Conservation (phyloP, 2,329 filamentous ascomycete species). For the Hypoxylon sp. region DNA sequence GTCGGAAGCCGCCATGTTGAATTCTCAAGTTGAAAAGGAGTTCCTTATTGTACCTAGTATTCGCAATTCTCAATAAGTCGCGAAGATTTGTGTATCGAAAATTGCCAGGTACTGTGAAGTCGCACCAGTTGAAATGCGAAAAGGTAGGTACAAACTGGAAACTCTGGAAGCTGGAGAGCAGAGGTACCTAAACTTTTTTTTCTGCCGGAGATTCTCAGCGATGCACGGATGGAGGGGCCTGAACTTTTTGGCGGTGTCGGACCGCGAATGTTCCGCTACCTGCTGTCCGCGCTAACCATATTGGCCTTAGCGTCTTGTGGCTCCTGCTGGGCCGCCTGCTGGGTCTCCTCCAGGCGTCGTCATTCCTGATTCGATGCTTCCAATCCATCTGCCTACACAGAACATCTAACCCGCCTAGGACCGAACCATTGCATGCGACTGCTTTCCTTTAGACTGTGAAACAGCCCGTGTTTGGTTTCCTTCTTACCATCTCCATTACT, state of each 20-base stretch:
- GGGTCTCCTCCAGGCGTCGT: constrained; percentile 44
- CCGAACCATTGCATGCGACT: constrained; percentile 35
- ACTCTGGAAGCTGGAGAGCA: constrained; percentile 6
- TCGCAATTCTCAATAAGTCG: neutral
- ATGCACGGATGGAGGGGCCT: constrained; percentile 34
- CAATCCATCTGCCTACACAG: constrained; percentile 41
- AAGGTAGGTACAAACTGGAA: constrained; percentile 12
- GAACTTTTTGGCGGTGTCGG: constrained; percentile 48
- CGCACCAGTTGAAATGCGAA: constrained; percentile 9
- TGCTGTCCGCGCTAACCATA: constrained; percentile 22
- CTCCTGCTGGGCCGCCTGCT: constrained; percentile 10
- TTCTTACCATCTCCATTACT: constrained; percentile 14
- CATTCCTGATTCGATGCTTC: constrained; percentile 45
- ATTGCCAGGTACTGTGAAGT: neutral
- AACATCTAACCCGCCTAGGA: constrained; percentile 28
- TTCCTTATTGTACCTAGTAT: neutral
- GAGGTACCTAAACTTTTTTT: constrained; percentile 40
- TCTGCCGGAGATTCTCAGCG: constrained; percentile 32
- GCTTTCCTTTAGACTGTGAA: constrained; percentile 9
- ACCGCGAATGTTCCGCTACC: constrained; percentile 46
- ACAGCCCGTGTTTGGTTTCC: constrained; percentile 9
- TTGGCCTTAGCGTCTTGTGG: constrained; percentile 22
- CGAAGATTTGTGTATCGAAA: neutral
- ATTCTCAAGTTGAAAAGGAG: neutral
- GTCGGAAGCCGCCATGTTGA: constrained; percentile 53